Conservation (phyloP, 306 rosid genomes). For the Abrus precatorius region DNA sequence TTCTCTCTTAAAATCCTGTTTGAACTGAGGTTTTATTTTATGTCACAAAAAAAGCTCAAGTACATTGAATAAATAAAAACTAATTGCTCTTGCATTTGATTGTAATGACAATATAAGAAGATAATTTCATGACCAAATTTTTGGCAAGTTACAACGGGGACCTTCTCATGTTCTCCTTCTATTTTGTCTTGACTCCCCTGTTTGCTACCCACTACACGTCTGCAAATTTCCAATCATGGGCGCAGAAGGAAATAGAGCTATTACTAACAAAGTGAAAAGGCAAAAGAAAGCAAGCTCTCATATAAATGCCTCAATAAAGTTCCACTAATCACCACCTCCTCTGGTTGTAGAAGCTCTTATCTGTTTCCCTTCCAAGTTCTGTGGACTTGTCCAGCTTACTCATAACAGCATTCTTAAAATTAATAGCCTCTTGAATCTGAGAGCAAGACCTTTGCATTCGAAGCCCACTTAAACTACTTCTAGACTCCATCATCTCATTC, state of each 20-base stretch:
- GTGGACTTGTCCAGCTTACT: constrained; percentile 71
- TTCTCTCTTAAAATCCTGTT: neutral
- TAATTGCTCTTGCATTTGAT: constrained; percentile 30
- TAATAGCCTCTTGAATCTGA: constrained; percentile 79
- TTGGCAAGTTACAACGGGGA: constrained; percentile 17
- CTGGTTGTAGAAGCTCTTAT: constrained; percentile 45
- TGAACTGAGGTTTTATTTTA: neutral
- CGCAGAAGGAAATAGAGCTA: neutral
- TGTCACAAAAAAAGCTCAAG: neutral
- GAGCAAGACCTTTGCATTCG: constrained; percentile 91
- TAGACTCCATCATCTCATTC: constrained; percentile 76
- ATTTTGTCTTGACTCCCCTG: constrained; percentile 40
- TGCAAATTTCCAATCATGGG: constrained; percentile 33
- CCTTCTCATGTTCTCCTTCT: constrained; percentile 28
- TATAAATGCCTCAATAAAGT: neutral
- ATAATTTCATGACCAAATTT: constrained; percentile 13
- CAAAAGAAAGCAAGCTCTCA: constrained; percentile 13
- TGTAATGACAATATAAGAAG: constrained; percentile 31
- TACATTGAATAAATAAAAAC: neutral
- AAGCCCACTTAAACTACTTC: constrained; percentile 81
- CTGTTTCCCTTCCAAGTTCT: constrained; percentile 55
- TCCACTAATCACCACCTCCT: constrained; percentile 49
- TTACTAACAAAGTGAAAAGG: constrained; percentile 9
- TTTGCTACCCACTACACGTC: constrained; percentile 17
- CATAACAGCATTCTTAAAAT: constrained; percentile 91